A percentile compares a stretch with the other conserved stretches of the same genome.
Evolutionary conservation across 2,329 filamentous ascomycete genomes (phyloP).

Genomic region (Colletotrichum caudatum): DNA sequence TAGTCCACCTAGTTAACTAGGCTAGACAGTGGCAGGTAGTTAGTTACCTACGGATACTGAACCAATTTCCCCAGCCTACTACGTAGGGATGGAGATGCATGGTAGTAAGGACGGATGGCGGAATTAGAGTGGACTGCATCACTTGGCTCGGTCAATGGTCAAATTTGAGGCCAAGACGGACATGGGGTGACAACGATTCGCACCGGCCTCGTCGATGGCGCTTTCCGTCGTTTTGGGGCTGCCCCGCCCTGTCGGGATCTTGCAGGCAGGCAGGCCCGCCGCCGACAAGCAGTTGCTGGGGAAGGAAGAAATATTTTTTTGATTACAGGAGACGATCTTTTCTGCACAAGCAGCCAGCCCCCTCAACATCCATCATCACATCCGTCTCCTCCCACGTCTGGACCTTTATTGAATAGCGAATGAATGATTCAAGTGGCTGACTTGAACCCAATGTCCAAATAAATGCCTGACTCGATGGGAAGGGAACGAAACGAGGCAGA

Average conservation of each 20-base stretch:
- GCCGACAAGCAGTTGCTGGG: slow-evolving; percentile 15
- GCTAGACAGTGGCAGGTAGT: no score
- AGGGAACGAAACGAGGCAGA: background rate
- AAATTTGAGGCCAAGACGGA: slow-evolving; percentile 17
- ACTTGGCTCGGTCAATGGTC: slow-evolving; percentile 11
- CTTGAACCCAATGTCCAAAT: background rate
- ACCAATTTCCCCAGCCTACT: no score
- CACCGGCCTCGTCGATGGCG: slow-evolving; percentile 12
- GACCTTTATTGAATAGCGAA: background rate
- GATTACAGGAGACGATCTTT: background rate
- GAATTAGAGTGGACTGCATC: slow-evolving; percentile 27
- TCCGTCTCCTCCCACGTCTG: background rate
- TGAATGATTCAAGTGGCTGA: background rate
- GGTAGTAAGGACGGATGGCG: no score
- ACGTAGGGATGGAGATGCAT: no score
- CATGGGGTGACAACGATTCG: slow-evolving; percentile 12
- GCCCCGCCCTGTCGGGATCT: slow-evolving; percentile 18
- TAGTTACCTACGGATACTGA: background rate
- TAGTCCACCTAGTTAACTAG: no score
- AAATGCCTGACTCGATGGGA: background rate
- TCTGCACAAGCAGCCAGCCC: background rate
- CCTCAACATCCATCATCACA: no score
- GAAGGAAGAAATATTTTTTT: background rate
- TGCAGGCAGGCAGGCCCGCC: background rate
- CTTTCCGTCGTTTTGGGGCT: background rate